Evolutionary conservation across 306 rosid genomes (phyloP), one percentile per base, ranked within the genome.

Genomic region (Begonia loranthoides): DNA sequence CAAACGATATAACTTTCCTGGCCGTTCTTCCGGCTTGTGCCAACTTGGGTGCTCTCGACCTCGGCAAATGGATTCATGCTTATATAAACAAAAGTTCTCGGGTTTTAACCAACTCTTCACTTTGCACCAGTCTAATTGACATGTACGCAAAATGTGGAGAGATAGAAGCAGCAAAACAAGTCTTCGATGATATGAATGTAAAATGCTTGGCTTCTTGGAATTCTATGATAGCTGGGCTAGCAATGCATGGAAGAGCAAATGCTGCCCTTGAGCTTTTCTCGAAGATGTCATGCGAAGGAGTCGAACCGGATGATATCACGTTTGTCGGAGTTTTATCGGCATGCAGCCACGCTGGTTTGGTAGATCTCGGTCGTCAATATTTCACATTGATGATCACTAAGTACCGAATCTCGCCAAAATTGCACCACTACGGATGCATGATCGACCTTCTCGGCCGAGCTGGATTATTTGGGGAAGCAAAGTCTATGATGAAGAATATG

Each of bases 31-130:
- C 79, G 4, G 74, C 85, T 59, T 79, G 95, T 55, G 83, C 95
- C 68, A 66, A 60, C 73, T 75, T 84, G 49, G 97, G 95, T 54
- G 89, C 87, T 56, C 80, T 82, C 61, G 95, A 84, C 57, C 70
- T 84, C 59, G 97, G 93, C 45, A 89, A 82, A 64, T 85, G 94
- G 97, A 78, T 82, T 72, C 95, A 90, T 72, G 79, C 73, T 4
- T 85, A 78, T 54, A 67, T 85, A 8, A 80, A 79, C 71, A 75
- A 66, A 53, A 75, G 79, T 50, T 64, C 78, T 40, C 49, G 52
- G 45, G 51, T 40, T 50, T 66, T 54, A 1, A 65, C 49, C 54
- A 85, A 75, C 65, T 16, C 59, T 55, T 73, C 83, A 43, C 87
- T 89, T 41, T 69, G 66, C 74, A 89, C 94, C 0, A 77, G 94